phyloP scores from a whole-genome alignment of 2,329 filamentous ascomycete species.

The Trichoderma sp. region DNA sequence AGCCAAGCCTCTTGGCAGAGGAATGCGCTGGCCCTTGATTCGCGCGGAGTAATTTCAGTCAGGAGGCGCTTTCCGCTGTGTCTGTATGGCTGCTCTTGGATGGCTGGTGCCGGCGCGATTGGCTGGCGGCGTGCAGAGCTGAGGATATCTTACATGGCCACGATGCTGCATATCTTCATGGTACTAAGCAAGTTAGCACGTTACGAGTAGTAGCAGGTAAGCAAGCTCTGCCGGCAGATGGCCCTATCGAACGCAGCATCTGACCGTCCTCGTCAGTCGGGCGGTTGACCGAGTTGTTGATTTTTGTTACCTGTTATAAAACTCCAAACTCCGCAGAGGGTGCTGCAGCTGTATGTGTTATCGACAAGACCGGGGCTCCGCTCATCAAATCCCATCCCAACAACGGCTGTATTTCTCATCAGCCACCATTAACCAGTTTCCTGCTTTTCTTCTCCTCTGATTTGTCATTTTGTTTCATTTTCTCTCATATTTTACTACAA shows the following conservation, averaged over 20 bases:
- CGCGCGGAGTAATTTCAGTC: background rate
- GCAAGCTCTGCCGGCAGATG: conserved; percentile 13
- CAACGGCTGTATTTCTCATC: background rate
- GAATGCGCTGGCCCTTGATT: background rate
- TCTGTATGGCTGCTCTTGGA: background rate
- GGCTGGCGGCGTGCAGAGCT: background rate
- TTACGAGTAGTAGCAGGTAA: background rate
- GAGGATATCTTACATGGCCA: background rate
- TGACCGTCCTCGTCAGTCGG: background rate
- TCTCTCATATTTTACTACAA: background rate
- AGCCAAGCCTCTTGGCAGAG: conserved; percentile 1
- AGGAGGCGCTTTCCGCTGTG: background rate
- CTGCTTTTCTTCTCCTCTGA: background rate
- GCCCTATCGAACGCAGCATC: background rate
- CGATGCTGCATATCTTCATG: background rate
- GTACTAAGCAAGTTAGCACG: background rate
- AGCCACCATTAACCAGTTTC: background rate
- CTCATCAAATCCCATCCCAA: background rate
- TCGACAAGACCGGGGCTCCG: background rate
- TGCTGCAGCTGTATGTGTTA: background rate
- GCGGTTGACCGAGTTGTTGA: background rate
- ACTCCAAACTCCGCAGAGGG: background rate
- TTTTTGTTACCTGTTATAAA: background rate
- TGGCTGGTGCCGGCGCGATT: background rate
- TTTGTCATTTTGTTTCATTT: background rate